These are phyloP conservation scores for Circinella minor DNA, from an alignment of 371 early-diverging fungal species.

Conservation along the genomic window DNA sequence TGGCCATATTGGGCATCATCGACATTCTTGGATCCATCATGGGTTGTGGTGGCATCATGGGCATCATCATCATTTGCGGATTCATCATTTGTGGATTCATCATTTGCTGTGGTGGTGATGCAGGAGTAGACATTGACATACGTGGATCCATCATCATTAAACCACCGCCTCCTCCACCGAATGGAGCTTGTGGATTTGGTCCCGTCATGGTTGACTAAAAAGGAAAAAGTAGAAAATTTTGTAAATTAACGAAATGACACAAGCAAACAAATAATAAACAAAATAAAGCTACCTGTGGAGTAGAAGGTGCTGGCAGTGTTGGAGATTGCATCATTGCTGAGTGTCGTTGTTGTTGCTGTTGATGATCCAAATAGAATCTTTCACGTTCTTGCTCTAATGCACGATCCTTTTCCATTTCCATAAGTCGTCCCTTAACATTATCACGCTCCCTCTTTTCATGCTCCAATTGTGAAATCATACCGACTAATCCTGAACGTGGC, in stretches of 20 bases:
- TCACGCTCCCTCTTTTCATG: conserved; percentile 43
- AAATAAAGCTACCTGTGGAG: not conserved
- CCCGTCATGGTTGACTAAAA: conserved; percentile 17
- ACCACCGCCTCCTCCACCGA: conserved; percentile 12
- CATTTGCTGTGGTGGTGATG: conserved; percentile 20
- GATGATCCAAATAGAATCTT: conserved; percentile 40
- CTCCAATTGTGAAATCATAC: conserved; percentile 53
- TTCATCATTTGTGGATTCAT: conserved; percentile 50
- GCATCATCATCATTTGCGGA: conserved; percentile 34
- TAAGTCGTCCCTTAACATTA: conserved; percentile 23
- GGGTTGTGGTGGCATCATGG: conserved; percentile 37
- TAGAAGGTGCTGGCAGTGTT: conserved; percentile 18
- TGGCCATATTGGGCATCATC: conserved; percentile 26
- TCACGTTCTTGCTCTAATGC: conserved; percentile 39
- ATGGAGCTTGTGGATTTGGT: conserved; percentile 14
- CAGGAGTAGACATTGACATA: too few species aligned
- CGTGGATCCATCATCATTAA: conserved; percentile 35
- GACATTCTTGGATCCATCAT: conserved; percentile 45
- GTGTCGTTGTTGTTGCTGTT: conserved; percentile 22
- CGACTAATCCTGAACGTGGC: conserved; percentile 50
- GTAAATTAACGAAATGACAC: too few species aligned
- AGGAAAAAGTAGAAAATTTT: too few species aligned
- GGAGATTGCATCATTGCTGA: conserved; percentile 21
- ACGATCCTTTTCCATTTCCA: conserved; percentile 38
- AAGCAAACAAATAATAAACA: not conserved